These are phyloP conservation scores for Xylaria sp. DNA, from an alignment of 2,329 filamentous ascomycete genomes.

Conservation along the genomic window DNA sequence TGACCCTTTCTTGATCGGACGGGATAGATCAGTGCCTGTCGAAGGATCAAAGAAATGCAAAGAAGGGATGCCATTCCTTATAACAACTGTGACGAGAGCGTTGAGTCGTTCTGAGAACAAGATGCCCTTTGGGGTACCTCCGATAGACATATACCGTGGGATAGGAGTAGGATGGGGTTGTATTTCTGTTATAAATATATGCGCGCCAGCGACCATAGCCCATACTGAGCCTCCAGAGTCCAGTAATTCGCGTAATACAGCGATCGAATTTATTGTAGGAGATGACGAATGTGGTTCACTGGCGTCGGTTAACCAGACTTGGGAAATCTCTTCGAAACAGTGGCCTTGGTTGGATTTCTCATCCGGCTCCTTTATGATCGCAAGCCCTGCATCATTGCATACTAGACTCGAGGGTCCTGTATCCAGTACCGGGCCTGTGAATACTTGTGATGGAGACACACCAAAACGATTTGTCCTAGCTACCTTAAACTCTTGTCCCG, in stretches of 20 bases:
- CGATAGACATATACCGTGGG: slow-evolving; percentile 45
- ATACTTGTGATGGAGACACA: slow-evolving; percentile 45
- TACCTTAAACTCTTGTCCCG: slow-evolving; percentile 34
- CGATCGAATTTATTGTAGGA: slow-evolving; percentile 61
- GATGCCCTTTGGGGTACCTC: slow-evolving; percentile 62
- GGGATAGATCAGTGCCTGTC: slow-evolving; percentile 64
- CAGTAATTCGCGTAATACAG: slow-evolving; percentile 57
- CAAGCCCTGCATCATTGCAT: slow-evolving; percentile 49
- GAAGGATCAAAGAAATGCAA: slow-evolving; percentile 68
- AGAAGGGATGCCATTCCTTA: slow-evolving; percentile 57
- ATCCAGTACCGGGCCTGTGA: slow-evolving; percentile 48
- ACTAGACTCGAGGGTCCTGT: slow-evolving; percentile 61
- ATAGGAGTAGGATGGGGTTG: slow-evolving; percentile 51
- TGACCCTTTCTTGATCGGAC: slow-evolving; percentile 50
- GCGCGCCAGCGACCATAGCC: slow-evolving; percentile 62
- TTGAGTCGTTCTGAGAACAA: slow-evolving; percentile 66
- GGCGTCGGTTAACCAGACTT: slow-evolving; percentile 65
- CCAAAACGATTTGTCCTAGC: slow-evolving; percentile 44
- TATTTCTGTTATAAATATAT: slow-evolving; percentile 65
- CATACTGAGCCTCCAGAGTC: slow-evolving; percentile 57
- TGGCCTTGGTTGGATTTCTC: slow-evolving; percentile 13
- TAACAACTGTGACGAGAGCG: slow-evolving; percentile 65
- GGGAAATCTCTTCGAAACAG: slow-evolving; percentile 56
- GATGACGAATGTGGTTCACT: slow-evolving; percentile 59
- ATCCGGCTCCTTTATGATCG: slow-evolving; percentile 42